Evolutionary conservation across 768 basidiomycete species (phyloP), one percentile per base, ranked within the genome.

Genomic region (Rhodotorula graminis): DNA sequence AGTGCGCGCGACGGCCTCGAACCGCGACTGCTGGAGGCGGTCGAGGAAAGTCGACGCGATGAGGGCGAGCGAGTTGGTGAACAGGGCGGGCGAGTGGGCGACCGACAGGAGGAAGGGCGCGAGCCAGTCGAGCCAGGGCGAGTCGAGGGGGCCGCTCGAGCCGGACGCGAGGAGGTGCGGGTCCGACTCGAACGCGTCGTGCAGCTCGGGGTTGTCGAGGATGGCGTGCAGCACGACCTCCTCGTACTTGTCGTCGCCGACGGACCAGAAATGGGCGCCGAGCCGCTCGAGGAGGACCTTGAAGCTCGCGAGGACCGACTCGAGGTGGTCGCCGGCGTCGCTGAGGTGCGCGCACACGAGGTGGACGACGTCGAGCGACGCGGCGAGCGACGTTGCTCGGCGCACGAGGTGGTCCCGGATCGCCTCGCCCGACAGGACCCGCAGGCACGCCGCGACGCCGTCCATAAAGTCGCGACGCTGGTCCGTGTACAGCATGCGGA

Each of bases 181-280:
- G 60, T 77, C 73, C 0, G 53, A 42, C 37, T 73, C 69, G 31
- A 83, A 71, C 11, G 81, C 66, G 0, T 47, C 16, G 44, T 78
- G 75, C 37, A 82, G 81, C 19, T 79, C 76, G 0, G 78, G 74
- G 79, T 95, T 97, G 78, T 91, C 88, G 79, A 90, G 90, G 78
- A 97, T 85, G 23, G 88, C 85, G 77, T 91, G 91, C 77, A 95
- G 89, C 14, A 92, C 85, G 49, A 89, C 84, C 75, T 88, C 86
- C 6, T 92, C 89, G 77, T 88, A 90, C 77, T 91, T 88, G 10
- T 86, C 83, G 2, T 85, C 85, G 74, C 90, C 88, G 42, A 84
- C 86, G 29, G 83, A 79, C 94, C 95, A 97, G 23, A 92, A 79
- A 19, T 83, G 78, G 6, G 81, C 75, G 0, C 84, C 84, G 40